Conservation (phyloP, 2,329 filamentous ascomycete genomes). For the Paraphoma chrysanthemicola region DNA sequence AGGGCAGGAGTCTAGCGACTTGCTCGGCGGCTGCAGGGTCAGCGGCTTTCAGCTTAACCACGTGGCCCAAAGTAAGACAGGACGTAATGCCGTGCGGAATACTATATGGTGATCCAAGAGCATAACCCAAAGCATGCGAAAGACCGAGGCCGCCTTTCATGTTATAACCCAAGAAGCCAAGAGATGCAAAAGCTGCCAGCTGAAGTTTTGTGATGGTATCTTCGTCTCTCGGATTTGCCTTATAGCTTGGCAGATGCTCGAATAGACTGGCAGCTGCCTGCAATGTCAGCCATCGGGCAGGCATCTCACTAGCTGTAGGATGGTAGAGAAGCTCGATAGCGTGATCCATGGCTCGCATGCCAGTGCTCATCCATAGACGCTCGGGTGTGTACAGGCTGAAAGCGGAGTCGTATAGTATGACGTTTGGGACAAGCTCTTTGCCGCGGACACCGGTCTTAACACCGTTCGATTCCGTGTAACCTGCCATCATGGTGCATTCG, state of each 20-base stretch:
- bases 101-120: conserved; percentile 61
- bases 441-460: conserved; percentile 58
- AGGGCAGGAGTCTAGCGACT: conserved; percentile 54
- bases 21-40: conserved; percentile 54
- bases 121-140: conserved; percentile 57
- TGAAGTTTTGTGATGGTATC: conserved; percentile 60
- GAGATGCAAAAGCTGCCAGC: conserved; percentile 59
- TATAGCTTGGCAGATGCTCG: conserved; percentile 56
- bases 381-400: conserved; percentile 61
- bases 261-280: conserved; percentile 57
- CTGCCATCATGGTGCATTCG: conserved; percentile 62
- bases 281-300: conserved; percentile 54
- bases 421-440: conserved; percentile 53
- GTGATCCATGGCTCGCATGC: conserved; percentile 62
- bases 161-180: conserved; percentile 60
- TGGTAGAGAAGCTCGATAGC: conserved; percentile 63
- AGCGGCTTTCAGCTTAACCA: conserved; percentile 60
- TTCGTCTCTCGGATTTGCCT: conserved; percentile 53
- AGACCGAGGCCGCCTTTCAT: conserved; percentile 60
- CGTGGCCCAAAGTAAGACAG: conserved; percentile 62
- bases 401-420: conserved; percentile 61
- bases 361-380: conserved; percentile 59
- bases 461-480: conserved; percentile 58
- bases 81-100: conserved; percentile 65
- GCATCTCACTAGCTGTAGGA: conserved; percentile 59